Evolutionary conservation across 495 filamentous ascomycete species (phyloP).

Genomic region (Penicillium longicatenatum): DNA sequence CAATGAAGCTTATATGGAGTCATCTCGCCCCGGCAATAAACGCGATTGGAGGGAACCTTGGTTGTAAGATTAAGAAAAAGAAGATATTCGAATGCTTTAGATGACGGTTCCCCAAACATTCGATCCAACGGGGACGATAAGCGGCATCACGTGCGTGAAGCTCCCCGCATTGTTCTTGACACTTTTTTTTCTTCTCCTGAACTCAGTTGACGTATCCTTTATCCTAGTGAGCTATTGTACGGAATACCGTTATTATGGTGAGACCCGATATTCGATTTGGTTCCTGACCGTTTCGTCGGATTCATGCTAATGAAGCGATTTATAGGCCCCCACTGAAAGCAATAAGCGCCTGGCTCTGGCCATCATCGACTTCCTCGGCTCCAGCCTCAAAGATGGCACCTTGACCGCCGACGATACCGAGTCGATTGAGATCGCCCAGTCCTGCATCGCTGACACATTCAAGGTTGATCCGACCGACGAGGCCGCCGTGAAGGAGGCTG

Average conservation of each 20-base stretch:
- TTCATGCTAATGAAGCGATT: conserved; percentile 13
- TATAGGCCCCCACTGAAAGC: conserved; percentile 62
- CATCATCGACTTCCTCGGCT: conserved; percentile 90
- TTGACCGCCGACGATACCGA: conserved; percentile 84
- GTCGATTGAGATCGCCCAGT: conserved; percentile 85
- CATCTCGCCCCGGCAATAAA: conserved; percentile 33
- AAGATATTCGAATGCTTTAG: conserved; percentile 6
- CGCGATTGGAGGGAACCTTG: neutral
- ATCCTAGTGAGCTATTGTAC: conserved; percentile 1
- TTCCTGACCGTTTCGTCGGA: neutral
- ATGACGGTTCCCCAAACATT: conserved; percentile 12
- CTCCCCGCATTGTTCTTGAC: conserved; percentile 27
- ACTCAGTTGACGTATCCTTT: neutral
- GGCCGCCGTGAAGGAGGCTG: conserved; percentile 70
- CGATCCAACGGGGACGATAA: conserved; percentile 29
- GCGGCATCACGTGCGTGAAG: conserved; percentile 32
- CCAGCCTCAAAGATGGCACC: conserved; percentile 85
- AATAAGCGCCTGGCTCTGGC: conserved; percentile 97
- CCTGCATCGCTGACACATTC: conserved; percentile 94
- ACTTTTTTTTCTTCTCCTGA: conserved; percentile 21
- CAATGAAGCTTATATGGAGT: conserved; percentile 41
- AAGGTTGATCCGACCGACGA: conserved; percentile 83
- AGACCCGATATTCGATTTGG: neutral
- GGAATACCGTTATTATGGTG: conserved; percentile 22
- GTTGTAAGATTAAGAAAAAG: conserved; percentile 4